phyloP scores from a whole-genome alignment of 2,329 filamentous ascomycete species.

The Periconia sp. region DNA sequence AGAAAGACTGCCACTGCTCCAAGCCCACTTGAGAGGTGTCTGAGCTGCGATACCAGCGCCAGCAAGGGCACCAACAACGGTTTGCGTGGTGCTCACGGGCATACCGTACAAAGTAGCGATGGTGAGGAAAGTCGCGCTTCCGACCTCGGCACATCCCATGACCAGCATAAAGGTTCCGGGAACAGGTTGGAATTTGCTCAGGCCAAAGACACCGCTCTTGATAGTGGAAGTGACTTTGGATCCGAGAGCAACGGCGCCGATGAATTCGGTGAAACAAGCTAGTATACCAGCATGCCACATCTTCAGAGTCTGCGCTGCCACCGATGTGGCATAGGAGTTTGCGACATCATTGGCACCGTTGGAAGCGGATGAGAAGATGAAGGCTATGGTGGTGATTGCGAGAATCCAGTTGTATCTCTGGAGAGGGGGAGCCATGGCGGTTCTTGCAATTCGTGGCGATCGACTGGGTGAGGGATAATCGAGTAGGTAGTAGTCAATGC shows the following conservation, averaged over 20 bases:
- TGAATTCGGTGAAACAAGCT: conserved; percentile 51
- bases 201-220: conserved; percentile 58
- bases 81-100: conserved; percentile 63
- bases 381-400: conserved; percentile 36
- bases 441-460: background rate
- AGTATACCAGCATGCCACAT: conserved; percentile 54
- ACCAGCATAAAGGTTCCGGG: conserved; percentile 59
- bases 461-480: too few species aligned
- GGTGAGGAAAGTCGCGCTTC: conserved; percentile 58
- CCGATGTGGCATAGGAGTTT: conserved; percentile 51
- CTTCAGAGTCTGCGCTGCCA: conserved; percentile 52
- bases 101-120: conserved; percentile 57
- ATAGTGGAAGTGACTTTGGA: conserved; percentile 60
- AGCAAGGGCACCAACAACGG: conserved; percentile 59
- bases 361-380: conserved; percentile 29
- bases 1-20: conserved; percentile 12
- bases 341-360: conserved; percentile 54
- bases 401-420: conserved; percentile 37
- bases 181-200: conserved; percentile 45
- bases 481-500: too few species aligned
- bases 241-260: conserved; percentile 53
- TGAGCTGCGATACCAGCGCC: conserved; percentile 58
- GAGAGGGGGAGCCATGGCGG: conserved; percentile 3
- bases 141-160: conserved; percentile 57
- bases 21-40: conserved; percentile 13